Evolutionary conservation across 495 filamentous ascomycete species (phyloP).

Genomic region (Paragyromitra xinjiangensis): DNA sequence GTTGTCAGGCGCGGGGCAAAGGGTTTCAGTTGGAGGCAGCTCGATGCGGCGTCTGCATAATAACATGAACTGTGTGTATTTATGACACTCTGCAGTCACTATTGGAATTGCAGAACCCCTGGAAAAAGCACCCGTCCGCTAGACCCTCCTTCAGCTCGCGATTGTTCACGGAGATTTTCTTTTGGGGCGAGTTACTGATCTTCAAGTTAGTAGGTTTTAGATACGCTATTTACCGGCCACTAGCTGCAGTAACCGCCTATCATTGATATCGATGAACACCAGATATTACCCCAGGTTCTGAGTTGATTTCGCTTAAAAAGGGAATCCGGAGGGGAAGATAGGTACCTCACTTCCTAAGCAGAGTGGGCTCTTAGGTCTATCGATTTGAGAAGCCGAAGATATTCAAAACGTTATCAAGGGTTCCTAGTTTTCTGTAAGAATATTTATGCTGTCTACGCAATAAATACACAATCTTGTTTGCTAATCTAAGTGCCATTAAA

Average conservation of each 20-base stretch:
- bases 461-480: background rate
- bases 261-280: background rate
- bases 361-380: background rate
- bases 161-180: constrained; percentile 2
- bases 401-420: background rate
- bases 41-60: constrained; percentile 28
- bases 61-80: constrained; percentile 10
- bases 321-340: background rate
- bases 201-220: constrained; percentile 8
- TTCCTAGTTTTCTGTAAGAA: background rate
- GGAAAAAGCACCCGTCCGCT: constrained; percentile 13
- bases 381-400: background rate
- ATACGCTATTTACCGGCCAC: constrained; percentile 5
- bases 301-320: background rate
- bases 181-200: background rate
- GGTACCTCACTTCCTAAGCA: background rate
- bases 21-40: constrained; percentile 32
- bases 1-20: constrained; percentile 6
- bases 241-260: constrained; percentile 1
- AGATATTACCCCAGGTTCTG: background rate
- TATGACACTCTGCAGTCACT: constrained; percentile 27
- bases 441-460: no score
- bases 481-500: background rate
- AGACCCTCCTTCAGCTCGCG: background rate
- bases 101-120: constrained; percentile 10